Percentiles rank a stretch among this genome's conserved stretches.
Conservation (phyloP, 75 land plant genomes). For the Sequoiadendron giganteum region DNA sequence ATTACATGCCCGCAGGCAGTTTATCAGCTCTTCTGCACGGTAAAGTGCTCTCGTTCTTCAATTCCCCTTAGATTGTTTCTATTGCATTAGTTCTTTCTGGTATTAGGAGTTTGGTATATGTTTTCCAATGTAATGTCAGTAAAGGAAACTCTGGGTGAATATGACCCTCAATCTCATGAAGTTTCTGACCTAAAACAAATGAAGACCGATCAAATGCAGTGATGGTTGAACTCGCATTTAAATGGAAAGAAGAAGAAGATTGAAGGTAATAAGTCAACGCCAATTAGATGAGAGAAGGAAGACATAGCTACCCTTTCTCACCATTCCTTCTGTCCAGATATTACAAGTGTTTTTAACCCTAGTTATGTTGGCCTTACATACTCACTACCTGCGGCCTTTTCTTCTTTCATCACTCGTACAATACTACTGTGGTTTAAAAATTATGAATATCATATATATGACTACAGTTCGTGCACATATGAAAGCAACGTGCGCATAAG, state of each 20-base stretch:
- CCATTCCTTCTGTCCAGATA: too few relatives aligned
- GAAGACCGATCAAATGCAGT: too few relatives aligned
- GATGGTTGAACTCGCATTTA: too few relatives aligned
- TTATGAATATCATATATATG: neutral
- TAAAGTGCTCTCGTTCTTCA: conserved; percentile 21
- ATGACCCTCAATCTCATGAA: neutral
- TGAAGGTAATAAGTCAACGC: too few relatives aligned
- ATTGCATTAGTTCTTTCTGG: neutral
- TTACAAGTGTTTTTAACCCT: too few relatives aligned
- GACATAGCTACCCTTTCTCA: too few relatives aligned
- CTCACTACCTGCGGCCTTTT: too few relatives aligned
- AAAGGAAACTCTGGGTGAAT: neutral
- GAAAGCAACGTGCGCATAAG: too few relatives aligned
- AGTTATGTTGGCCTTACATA: too few relatives aligned
- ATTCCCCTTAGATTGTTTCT: neutral
- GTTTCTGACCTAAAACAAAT: neutral
- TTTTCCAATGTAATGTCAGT: neutral
- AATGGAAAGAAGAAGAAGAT: too few relatives aligned
- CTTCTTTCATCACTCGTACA: neutral
- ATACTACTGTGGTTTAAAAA: neutral
- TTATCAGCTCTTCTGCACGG: conserved; percentile 70
- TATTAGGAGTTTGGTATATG: neutral
- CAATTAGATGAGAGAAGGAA: too few relatives aligned
- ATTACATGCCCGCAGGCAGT: conserved; percentile 67
- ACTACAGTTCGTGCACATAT: neutral